These are phyloP conservation scores for Apiospora marii DNA, from an alignment of 2,329 filamentous ascomycete species.

Conservation along the genomic window DNA sequence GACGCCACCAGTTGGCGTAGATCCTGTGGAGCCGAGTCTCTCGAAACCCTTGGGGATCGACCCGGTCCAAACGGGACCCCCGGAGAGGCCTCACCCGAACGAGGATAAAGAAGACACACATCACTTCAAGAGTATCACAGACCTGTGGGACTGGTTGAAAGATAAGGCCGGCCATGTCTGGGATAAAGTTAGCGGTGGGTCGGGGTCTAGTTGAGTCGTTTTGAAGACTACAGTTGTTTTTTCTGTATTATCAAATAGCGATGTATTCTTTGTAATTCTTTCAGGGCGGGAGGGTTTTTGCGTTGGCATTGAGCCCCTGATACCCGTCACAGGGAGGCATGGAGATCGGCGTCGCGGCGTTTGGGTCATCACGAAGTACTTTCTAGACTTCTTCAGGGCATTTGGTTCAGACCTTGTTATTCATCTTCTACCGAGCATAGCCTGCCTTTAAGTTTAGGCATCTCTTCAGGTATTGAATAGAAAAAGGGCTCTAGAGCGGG, in stretches of 20 bases:
- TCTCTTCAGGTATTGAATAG: neutral
- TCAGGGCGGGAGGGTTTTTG: neutral
- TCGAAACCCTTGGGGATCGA: slow-evolving; percentile 11
- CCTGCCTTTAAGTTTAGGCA: neutral
- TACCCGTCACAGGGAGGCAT: neutral
- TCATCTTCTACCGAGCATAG: neutral
- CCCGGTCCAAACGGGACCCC: slow-evolving; percentile 16
- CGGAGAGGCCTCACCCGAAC: slow-evolving; percentile 3
- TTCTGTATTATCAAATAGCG: neutral
- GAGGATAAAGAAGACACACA: neutral
- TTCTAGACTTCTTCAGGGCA: neutral
- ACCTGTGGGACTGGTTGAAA: slow-evolving; percentile 23
- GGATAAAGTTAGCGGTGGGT: slow-evolving; percentile 7
- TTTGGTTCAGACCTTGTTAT: neutral
- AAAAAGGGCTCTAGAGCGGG: neutral
- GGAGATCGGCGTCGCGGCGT: neutral
- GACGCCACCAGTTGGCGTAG: slow-evolving; percentile 7
- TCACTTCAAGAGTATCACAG: slow-evolving; percentile 15
- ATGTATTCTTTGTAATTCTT: neutral
- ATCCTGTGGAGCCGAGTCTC: slow-evolving; percentile 1
- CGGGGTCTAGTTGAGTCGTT: neutral
- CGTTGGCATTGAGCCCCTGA: neutral
- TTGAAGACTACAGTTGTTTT: neutral
- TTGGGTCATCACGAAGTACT: neutral
- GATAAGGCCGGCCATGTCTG: slow-evolving; percentile 4